phyloP scores from a whole-genome alignment of 169 alveolate genomes.

The Plasmodium gallinaceum region DNA sequence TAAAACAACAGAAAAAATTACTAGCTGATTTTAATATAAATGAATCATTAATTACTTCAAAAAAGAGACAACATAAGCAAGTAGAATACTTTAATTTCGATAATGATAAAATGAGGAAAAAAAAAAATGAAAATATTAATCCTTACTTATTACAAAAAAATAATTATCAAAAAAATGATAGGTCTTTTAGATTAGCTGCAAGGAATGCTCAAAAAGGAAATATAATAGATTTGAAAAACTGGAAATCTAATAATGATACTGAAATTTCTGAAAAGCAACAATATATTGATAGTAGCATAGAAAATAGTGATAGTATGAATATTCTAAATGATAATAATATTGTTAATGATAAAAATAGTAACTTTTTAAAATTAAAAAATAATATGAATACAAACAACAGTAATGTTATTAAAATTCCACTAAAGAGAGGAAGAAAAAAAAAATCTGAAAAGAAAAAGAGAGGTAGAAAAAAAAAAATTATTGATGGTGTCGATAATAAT shows the following conservation, averaged over 20 bases:
- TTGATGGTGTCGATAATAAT: conserved; percentile 8
- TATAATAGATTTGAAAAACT: conserved; percentile 1
- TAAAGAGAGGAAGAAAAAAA: conserved; percentile 72
- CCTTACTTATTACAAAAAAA: conserved; percentile 49
- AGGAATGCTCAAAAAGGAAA: conserved; percentile 73
- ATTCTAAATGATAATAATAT: background rate
- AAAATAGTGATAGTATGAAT: background rate
- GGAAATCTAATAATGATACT: conserved; percentile 3
- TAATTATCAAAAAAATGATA: conserved; percentile 61
- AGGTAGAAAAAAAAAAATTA: conserved; percentile 64
- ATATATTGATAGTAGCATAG: background rate
- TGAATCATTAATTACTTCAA: conserved; percentile 16
- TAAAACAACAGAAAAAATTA: conserved; percentile 63
- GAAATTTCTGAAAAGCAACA: background rate
- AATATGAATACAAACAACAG: background rate
- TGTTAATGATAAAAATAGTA: background rate
- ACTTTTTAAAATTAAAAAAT: background rate
- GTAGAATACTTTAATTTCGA: conserved; percentile 60
- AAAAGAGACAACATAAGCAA: conserved; percentile 68
- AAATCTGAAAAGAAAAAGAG: conserved; percentile 76
- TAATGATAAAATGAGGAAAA: conserved; percentile 37
- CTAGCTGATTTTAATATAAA: conserved; percentile 24
- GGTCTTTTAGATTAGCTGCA: conserved; percentile 69
- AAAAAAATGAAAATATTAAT: conserved; percentile 51
- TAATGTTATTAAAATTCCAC: conserved; percentile 27